Percentiles rank a stretch among this genome's conserved stretches.
These are phyloP conservation scores for Nakaseomyces delphensis DNA, from an alignment of 1,139 yeast genomes.

Conservation along the genomic window DNA sequence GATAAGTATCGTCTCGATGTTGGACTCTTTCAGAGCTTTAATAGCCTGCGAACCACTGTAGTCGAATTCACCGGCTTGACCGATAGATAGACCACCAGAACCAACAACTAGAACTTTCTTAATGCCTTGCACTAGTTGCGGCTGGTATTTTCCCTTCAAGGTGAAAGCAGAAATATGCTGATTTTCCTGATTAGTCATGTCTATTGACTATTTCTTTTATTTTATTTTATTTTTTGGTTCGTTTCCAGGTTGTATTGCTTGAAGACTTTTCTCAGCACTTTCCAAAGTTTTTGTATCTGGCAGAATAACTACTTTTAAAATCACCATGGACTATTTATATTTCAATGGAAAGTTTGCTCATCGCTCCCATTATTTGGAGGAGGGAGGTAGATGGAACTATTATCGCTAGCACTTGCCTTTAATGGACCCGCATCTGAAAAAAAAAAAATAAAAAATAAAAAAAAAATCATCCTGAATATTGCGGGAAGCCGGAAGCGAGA, in stretches of 20 bases:
- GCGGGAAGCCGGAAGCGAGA: too few relatives aligned
- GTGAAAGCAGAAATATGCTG: slow-evolving; percentile 21
- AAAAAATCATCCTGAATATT: too few relatives aligned
- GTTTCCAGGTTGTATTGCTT: neutral
- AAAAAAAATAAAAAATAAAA: too few relatives aligned
- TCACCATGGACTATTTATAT: too few relatives aligned
- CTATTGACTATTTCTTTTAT: neutral
- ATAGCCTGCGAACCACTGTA: slow-evolving; percentile 97
- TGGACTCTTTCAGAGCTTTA: slow-evolving; percentile 87
- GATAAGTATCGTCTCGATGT: slow-evolving; percentile 74
- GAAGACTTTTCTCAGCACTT: too few relatives aligned
- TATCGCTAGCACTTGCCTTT: too few relatives aligned
- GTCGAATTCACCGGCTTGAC: slow-evolving; percentile 99
- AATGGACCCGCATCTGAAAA: too few relatives aligned
- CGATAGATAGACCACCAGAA: slow-evolving; percentile 95
- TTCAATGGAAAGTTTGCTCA: too few relatives aligned
- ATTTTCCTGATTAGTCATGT: slow-evolving; percentile 4
- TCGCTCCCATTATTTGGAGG: too few relatives aligned
- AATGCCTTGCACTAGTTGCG: slow-evolving; percentile 63
- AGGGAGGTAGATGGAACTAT: too few relatives aligned
- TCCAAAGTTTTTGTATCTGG: too few relatives aligned
- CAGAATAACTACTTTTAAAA: too few relatives aligned
- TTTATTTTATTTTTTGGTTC: neutral
- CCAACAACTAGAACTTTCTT: slow-evolving; percentile 87
- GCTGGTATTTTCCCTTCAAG: slow-evolving; percentile 20